phyloP scores from a whole-genome alignment of 2,329 filamentous ascomycete species.

The Venturia carpophila region DNA sequence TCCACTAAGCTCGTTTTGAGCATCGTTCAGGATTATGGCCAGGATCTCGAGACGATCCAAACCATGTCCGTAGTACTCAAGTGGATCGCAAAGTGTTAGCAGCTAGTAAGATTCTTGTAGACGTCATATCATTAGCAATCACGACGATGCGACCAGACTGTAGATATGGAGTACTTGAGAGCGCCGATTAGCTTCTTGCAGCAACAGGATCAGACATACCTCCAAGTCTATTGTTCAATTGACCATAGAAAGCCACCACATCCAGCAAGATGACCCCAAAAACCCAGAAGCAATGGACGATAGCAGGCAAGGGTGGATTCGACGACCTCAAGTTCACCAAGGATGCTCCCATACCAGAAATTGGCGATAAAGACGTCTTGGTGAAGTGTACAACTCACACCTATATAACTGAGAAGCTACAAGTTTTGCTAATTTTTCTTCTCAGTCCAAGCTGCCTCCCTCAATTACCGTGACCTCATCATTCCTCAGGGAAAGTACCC shows the following conservation, averaged over 20 bases:
- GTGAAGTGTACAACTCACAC: slow-evolving; percentile 46
- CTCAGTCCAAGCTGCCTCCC: slow-evolving; percentile 40
- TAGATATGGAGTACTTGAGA: not conserved
- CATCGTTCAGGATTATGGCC: not conserved
- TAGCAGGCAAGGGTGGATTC: slow-evolving; percentile 50
- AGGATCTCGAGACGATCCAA: not conserved
- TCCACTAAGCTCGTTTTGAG: not conserved
- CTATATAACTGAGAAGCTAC: not conserved
- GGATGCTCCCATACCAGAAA: slow-evolving; percentile 45
- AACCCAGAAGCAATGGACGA: slow-evolving; percentile 45
- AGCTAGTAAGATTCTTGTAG: not conserved
- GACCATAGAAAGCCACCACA: not conserved
- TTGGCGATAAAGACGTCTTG: slow-evolving; percentile 64
- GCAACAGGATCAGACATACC: not conserved
- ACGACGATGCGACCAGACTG: not conserved
- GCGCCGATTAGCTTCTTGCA: not conserved
- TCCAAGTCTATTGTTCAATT: not conserved
- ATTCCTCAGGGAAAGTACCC: slow-evolving; percentile 41
- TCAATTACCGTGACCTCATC: slow-evolving; percentile 44
- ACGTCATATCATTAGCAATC: slow-evolving; percentile 6
- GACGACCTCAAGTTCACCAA: slow-evolving; percentile 52
- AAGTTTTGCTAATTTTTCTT: slow-evolving; percentile 15
- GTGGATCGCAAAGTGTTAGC: not conserved
- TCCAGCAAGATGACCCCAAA: not conserved
- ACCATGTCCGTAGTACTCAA: not conserved